phyloP scores from a whole-genome alignment of 1,284 basidiomycete species.

The Peniophora sp. region DNA sequence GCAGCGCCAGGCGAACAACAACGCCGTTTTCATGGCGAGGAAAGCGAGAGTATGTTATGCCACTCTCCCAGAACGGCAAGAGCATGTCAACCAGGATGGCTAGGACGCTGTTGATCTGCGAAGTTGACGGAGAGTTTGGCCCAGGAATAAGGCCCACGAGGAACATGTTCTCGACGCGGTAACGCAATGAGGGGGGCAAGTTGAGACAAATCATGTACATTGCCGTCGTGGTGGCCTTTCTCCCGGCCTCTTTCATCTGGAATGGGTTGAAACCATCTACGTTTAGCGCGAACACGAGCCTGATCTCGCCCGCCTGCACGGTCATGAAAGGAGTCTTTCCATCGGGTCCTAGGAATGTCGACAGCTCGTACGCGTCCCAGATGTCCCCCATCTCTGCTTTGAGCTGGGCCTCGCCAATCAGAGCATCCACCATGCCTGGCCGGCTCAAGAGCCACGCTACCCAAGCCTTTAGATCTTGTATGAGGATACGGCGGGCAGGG shows the following conservation, averaged over 20 bases:
- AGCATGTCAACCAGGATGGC: not conserved
- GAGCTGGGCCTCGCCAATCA: not conserved
- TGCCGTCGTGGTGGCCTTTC: not conserved
- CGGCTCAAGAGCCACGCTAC: slow-evolving; percentile 4
- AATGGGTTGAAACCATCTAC: not conserved
- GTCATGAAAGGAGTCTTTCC: not conserved
- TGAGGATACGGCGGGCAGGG: not conserved
- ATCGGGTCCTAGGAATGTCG: slow-evolving; percentile 2
- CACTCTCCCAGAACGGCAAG: not conserved
- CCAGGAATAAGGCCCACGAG: not conserved
- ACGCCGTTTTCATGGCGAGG: not conserved
- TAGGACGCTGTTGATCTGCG: not conserved
- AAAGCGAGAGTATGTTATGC: not conserved
- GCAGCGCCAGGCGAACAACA: not conserved
- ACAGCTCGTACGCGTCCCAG: slow-evolving; percentile 7
- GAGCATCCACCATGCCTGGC: slow-evolving; percentile 7
- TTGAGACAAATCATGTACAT: not conserved
- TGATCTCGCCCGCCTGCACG: not conserved
- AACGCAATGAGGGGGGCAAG: not conserved
- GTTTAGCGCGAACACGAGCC: not conserved
- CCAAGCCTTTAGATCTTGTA: slow-evolving; percentile 7
- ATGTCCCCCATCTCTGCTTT: slow-evolving; percentile 3
- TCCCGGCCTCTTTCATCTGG: not conserved
- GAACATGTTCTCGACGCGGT: not conserved
- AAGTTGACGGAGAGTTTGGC: not conserved